Conservation (phyloP, 2,329 filamentous ascomycete genomes). For the Ceratocystis huliohia region DNA sequence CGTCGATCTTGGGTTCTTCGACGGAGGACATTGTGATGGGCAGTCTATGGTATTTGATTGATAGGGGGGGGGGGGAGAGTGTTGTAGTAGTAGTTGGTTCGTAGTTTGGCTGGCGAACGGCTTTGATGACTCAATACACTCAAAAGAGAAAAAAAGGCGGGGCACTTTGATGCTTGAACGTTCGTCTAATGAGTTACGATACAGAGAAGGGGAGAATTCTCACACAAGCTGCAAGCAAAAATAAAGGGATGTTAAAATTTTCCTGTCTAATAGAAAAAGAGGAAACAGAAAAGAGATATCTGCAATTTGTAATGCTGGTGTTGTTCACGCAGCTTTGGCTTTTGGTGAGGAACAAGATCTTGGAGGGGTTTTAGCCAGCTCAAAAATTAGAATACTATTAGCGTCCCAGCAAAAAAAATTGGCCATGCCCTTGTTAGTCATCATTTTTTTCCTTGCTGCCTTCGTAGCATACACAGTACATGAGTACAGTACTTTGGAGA, state of each 20-base stretch:
- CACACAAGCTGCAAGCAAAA: neutral
- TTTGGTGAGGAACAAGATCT: slow-evolving; percentile 2
- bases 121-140: slow-evolving; percentile 17
- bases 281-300: neutral
- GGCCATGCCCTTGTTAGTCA: slow-evolving; percentile 18
- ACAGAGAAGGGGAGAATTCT: neutral
- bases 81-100: neutral
- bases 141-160: slow-evolving; percentile 15
- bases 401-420: slow-evolving; percentile 17
- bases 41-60: neutral
- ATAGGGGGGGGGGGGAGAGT: neutral
- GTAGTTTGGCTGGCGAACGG: slow-evolving; percentile 11
- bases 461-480: neutral
- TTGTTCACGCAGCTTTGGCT: neutral
- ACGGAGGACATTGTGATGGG: slow-evolving; percentile 38
- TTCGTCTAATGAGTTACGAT: neutral
- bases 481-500: neutral
- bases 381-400: slow-evolving; percentile 20
- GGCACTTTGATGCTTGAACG: slow-evolving; percentile 5
- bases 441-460: neutral
- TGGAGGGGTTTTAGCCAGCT: slow-evolving; percentile 19
- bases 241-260: neutral
- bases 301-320: neutral
- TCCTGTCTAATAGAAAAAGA: neutral
- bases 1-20: slow-evolving; percentile 54